Evolutionary conservation across 2,329 filamentous ascomycete genomes (phyloP), one percentile per base, ranked within the genome.

Genomic region (Penicillium sp.): DNA sequence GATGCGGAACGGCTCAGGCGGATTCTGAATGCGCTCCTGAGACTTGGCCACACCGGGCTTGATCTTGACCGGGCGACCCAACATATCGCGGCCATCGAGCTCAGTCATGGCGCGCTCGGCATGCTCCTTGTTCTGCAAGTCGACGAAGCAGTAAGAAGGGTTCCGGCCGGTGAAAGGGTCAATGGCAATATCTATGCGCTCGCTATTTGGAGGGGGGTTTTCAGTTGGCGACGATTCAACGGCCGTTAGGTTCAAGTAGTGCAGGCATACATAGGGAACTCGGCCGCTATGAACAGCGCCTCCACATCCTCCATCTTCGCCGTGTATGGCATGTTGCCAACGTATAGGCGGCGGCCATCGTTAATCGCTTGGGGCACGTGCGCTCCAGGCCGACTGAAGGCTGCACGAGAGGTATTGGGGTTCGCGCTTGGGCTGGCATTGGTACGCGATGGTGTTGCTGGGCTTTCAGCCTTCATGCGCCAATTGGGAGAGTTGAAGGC

Each of bases 131-230:
- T 77, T 79, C 44, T 72, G 70, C 54, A 90, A 82, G 64, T 90
- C 87, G 44, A 90, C 82, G 63, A 91, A 90, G 74, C 87, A 90
- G 73, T 89, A 90, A 37, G 85, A 87, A 0, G 86, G 86, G 68
- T 90, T 90, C 42, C 86, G 79, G 39, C 81, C 83, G 31, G 82
- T 87, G 69, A 87, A 83, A 1, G 85, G 82, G 64, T 90, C 86
- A 50, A 87, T 79, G 1, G 85, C 86, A 63, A 90, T 86, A 68
- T 87, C 84, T 60, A 90, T 82, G 45, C 82, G 81, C 60, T 81
- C 78, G 60, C 77, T 79, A 65, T 62, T 60, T 18, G 15, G 38
- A 18, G 62, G 65, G 65, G 54, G 44, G 3, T 50, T 50, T 54
- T 65, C 56, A 68, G 65, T 59, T 42, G 54, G 46, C 41, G 40